These are phyloP conservation scores for Durio zibethinus DNA, from an alignment of 345 rosid species.

Conservation along the genomic window DNA sequence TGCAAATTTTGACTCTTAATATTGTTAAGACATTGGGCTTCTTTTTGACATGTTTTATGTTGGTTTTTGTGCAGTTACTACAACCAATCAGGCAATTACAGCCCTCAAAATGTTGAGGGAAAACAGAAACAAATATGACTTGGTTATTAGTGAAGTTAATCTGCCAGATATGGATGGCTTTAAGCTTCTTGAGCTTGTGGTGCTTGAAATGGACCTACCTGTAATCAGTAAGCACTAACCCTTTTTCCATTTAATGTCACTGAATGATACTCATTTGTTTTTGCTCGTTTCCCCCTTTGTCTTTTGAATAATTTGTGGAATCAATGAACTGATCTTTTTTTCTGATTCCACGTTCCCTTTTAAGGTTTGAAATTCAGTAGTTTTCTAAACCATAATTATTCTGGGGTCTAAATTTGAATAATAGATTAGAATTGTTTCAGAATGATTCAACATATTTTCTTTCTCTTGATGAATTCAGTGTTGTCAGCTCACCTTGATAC, in stretches of 20 bases:
- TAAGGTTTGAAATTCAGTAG: not conserved
- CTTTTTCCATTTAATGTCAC: constrained; percentile 3
- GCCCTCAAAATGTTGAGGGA: constrained; percentile 63
- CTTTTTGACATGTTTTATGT: constrained; percentile 10
- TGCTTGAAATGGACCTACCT: constrained; percentile 84
- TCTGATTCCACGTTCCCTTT: not conserved
- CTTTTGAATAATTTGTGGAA: not conserved
- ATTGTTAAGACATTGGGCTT: not conserved
- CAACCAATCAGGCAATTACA: constrained; percentile 45
- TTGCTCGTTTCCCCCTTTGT: constrained; percentile 1
- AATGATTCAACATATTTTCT: not conserved
- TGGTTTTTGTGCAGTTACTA: constrained; percentile 46
- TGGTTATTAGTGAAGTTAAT: constrained; percentile 73
- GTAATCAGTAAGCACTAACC: constrained; percentile 58
- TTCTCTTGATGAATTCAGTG: constrained; percentile 45
- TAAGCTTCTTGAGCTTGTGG: constrained; percentile 77
- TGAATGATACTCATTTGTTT: not conserved
- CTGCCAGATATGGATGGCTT: constrained; percentile 87
- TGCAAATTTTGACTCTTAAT: not conserved
- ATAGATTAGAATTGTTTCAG: not conserved
- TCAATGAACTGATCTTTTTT: not conserved
- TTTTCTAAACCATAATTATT: not conserved
- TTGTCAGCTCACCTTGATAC: constrained; percentile 78
- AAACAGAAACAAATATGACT: constrained; percentile 47
- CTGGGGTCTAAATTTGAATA: not conserved